A percentile compares a stretch with the other conserved stretches of the same genome.
Conservation (phyloP, 2,329 filamentous ascomycete species). For the Chalara sp. region DNA sequence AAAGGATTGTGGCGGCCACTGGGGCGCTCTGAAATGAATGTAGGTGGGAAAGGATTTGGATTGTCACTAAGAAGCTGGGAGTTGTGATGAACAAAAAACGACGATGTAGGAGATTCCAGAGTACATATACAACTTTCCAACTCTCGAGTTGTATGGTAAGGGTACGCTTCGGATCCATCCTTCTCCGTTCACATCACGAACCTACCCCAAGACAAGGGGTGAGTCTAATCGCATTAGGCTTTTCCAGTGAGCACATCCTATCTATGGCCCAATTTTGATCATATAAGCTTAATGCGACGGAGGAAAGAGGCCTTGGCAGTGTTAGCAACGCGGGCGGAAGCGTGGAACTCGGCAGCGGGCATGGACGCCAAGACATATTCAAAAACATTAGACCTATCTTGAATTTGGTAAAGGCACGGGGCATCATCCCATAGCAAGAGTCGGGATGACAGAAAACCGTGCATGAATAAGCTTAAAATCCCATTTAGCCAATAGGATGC, state of each 20-base stretch:
- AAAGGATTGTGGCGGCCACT: slow-evolving; percentile 22
- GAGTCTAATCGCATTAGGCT: slow-evolving; percentile 16
- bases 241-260: slow-evolving; percentile 1
- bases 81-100: slow-evolving; percentile 12
- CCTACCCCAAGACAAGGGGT: slow-evolving; percentile 9
- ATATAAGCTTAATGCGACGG: slow-evolving; percentile 16
- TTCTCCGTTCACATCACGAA: slow-evolving; percentile 14
- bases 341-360: neutral
- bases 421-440: slow-evolving; percentile 6
- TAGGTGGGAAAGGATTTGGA: slow-evolving; percentile 1
- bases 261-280: slow-evolving; percentile 4
- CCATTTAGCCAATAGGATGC: slow-evolving; percentile 13
- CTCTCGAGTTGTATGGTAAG: slow-evolving; percentile 3
- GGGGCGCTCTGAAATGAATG: slow-evolving; percentile 24
- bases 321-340: neutral
- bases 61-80: slow-evolving; percentile 12
- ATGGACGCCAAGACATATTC: slow-evolving; percentile 11
- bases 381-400: slow-evolving; percentile 14
- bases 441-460: slow-evolving; percentile 15
- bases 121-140: slow-evolving; percentile 14
- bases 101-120: slow-evolving; percentile 4
- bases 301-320: no score
- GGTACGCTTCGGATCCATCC: slow-evolving; percentile 17
- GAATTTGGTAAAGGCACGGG: slow-evolving; percentile 14
- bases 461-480: slow-evolving; percentile 14